Conservation (phyloP, 306 rosid genomes). For the Rosa rugosa region DNA sequence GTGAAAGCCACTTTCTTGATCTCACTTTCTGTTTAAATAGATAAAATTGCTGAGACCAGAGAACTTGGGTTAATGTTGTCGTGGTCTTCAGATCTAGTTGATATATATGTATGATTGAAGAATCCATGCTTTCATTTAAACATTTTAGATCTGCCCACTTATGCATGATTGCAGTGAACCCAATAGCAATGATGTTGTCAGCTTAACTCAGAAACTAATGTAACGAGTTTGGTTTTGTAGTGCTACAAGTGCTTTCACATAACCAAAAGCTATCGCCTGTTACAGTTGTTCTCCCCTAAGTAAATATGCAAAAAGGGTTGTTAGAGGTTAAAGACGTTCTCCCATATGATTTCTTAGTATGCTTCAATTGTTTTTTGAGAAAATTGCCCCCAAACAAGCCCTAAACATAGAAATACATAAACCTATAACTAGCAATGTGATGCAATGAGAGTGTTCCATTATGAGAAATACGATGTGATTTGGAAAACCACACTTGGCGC, state of each 20-base stretch:
- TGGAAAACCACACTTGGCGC: not conserved
- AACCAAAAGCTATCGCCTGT: not conserved
- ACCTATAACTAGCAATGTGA: not conserved
- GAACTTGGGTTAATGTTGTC: not conserved
- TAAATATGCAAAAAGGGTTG: not conserved
- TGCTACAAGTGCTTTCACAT: not conserved
- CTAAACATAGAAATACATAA: not conserved
- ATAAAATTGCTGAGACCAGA: not conserved
- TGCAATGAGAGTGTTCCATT: not conserved
- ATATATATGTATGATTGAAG: not conserved
- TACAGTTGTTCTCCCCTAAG: not conserved
- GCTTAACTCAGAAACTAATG: not conserved
- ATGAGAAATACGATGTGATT: not conserved
- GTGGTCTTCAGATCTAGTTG: not conserved
- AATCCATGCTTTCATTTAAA: not conserved
- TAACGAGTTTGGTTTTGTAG: not conserved
- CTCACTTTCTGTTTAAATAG: conserved; percentile 9
- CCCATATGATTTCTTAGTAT: not conserved
- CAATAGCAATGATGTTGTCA: not conserved
- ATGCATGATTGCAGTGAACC: not conserved
- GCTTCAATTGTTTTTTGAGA: not conserved
- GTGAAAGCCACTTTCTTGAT: conserved; percentile 19
- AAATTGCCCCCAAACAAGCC: not conserved
- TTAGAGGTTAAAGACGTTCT: not conserved
- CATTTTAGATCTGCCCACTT: not conserved